Conservation (phyloP, 805 yeast species). For the Ogataea paraovalis region DNA sequence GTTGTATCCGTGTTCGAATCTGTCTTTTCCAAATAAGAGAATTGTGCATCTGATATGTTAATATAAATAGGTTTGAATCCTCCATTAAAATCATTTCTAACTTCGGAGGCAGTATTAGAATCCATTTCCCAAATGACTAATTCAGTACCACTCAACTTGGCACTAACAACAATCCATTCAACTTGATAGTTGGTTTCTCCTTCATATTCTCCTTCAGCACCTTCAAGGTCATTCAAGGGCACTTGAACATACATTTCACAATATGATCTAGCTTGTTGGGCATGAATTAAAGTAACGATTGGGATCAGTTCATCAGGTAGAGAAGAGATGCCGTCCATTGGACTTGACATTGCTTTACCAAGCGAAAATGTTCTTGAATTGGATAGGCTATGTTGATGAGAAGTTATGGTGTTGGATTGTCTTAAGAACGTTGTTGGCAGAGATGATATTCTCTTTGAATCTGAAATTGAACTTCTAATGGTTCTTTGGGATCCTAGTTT, state of each 20-base stretch:
- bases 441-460: conserved; percentile 25
- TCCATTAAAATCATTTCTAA: conserved; percentile 30
- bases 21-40: conserved; percentile 12
- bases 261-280: conserved; percentile 68
- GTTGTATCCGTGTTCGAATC: conserved; percentile 5
- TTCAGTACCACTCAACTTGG: conserved; percentile 47
- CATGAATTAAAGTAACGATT: conserved; percentile 60
- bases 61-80: conserved; percentile 48
- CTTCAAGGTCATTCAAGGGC: conserved; percentile 14
- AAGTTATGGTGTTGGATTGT: conserved; percentile 19
- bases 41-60: conserved; percentile 45
- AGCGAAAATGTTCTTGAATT: conserved; percentile 17
- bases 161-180: conserved; percentile 25
- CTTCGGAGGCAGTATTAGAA: conserved; percentile 25
- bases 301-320: conserved; percentile 69
- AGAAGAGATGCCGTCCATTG: conserved; percentile 16
- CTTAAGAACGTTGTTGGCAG: conserved; percentile 30
- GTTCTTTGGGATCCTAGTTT: not conserved
- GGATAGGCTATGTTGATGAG: conserved; percentile 11
- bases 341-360: conserved; percentile 12
- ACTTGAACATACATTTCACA: conserved; percentile 33
- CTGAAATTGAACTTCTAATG: conserved; percentile 3
- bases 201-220: conserved; percentile 1
- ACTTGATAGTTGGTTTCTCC: not conserved
- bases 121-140: conserved; percentile 45